Base-by-base conservation (phyloP, 2,329 filamentous ascomycete species). In the Hypoxylon sp. region DNA sequence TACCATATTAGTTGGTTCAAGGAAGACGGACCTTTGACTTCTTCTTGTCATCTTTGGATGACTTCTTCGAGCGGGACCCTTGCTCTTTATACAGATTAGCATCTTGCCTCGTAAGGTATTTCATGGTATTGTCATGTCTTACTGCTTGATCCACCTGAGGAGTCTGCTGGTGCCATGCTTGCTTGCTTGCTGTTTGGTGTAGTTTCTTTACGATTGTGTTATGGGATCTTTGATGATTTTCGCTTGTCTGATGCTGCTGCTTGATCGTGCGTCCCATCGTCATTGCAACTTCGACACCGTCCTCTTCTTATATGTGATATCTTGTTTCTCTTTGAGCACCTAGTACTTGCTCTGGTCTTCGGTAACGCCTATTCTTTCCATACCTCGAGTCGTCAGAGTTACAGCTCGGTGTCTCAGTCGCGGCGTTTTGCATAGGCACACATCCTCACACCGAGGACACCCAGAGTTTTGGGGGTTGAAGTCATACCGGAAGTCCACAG, bases 81-180 rank as follows among this genome's bases (percentile, higher is more conserved):
- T 57, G 53, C 30, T 54, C 53, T 59, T 42, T 20, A 17, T 17
- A 7, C 15, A 30, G 16, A 38, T 54, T 49, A 55, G 47, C 12
- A 11, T 45, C 21, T 31, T 16, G 8, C 9, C 30, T n/a, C 9
- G 12, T n/a, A 8, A 4, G 13, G 21, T 16, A 7, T n/a, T 5
- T 17, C 35, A 1, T 8, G 2, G 9, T 19, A n/a, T n/a, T n/a
- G n/a, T 19, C 21, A 3, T 45, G 7, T 29, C 57, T 55, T 40
- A 60, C 54, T 57, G 11, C 34, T 19, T 49, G 48, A n/a, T 20
- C 42, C 44, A 8, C 45, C 31, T 34, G 54, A 49, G 25, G 38
- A 42, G 6, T 44, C 43, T 21, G 43, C 47, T 12, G 51, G 47
- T 17, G 57, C 25, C 57, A 60, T 60, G 23, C 27, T 44, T 50